Evolutionary conservation across 371 early-diverging fungal species (phyloP).

Genomic region (Synchytrium microbalum): DNA sequence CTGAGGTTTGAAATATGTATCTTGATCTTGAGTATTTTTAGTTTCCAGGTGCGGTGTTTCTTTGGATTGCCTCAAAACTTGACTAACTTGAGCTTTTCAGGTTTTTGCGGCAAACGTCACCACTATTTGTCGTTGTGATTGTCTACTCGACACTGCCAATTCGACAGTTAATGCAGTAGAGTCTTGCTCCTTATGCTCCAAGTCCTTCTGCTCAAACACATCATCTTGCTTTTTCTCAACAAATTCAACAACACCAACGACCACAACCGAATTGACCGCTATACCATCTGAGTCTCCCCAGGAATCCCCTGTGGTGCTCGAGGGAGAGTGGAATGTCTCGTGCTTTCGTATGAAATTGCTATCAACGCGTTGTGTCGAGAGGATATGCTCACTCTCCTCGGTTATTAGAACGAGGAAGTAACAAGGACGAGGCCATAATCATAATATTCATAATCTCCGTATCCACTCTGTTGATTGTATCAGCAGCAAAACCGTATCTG

Average conservation of each 20-base stretch:
- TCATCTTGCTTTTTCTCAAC: not conserved
- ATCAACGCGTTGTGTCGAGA: not conserved
- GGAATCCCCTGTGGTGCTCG: not conserved
- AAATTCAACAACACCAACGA: not conserved
- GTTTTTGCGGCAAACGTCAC: not conserved
- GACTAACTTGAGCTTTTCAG: too few species aligned
- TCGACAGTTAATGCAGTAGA: not conserved
- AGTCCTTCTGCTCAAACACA: not conserved
- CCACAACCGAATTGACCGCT: not conserved
- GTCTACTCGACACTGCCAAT: not conserved
- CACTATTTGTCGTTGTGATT: not conserved
- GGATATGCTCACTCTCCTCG: not conserved
- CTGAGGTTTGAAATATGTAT: too few species aligned
- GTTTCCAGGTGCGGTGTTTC: too few species aligned
- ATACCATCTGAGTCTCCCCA: too few species aligned
- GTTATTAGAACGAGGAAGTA: not conserved
- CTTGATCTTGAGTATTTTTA: too few species aligned
- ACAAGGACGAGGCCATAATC: not conserved
- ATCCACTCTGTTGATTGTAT: not conserved
- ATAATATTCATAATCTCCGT: not conserved
- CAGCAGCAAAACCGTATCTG: not conserved
- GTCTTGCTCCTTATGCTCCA: not conserved
- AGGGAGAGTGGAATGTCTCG: not conserved
- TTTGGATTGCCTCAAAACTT: too few species aligned
- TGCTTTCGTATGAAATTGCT: not conserved